Conservation (phyloP, 164 flowering plant species). For the Warburgia ugandensis region DNA sequence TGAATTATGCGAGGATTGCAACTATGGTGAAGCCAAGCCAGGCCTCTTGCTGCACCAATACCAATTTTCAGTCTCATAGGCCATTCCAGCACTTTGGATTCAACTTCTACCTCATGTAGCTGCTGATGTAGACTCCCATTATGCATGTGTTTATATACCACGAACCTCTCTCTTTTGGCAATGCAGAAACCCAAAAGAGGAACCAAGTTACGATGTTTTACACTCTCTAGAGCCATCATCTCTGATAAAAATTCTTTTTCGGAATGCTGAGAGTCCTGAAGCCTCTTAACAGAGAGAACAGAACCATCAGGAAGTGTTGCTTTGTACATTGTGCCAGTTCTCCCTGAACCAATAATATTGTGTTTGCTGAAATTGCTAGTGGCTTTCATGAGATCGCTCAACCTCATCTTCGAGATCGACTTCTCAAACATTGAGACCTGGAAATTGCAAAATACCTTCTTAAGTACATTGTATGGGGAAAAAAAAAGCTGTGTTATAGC, state of each 20-base stretch:
- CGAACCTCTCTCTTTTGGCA: constrained; percentile 25
- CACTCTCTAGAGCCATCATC: constrained; percentile 16
- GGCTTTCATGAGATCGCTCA: constrained; percentile 19
- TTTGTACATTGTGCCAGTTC: constrained; percentile 21
- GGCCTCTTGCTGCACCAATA: constrained; percentile 18
- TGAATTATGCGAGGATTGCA: constrained; percentile 19
- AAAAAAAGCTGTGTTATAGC: too few relatives aligned
- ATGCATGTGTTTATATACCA: constrained; percentile 28
- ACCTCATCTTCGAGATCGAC: constrained; percentile 12
- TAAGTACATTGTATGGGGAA: not conserved
- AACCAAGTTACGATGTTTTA: constrained; percentile 19
- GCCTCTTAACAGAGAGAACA: constrained; percentile 15
- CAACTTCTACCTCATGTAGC: constrained; percentile 12
- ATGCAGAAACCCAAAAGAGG: constrained; percentile 29
- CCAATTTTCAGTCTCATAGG: constrained; percentile 13
- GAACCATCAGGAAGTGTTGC: constrained; percentile 21
- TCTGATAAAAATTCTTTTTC: constrained; percentile 19
- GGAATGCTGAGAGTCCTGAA: constrained; percentile 15
- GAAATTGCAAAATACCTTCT: constrained; percentile 4
- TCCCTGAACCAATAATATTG: constrained; percentile 16
- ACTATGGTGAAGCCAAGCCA: constrained; percentile 24
- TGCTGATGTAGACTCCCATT: constrained; percentile 25
- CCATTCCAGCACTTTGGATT: constrained; percentile 15
- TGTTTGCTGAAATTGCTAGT: constrained; percentile 17
- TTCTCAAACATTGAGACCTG: constrained; percentile 42